Evolutionary conservation across 345 rosid genomes (phyloP), one percentile per base, ranked within the genome.

Genomic region (Mercurialis annua): DNA sequence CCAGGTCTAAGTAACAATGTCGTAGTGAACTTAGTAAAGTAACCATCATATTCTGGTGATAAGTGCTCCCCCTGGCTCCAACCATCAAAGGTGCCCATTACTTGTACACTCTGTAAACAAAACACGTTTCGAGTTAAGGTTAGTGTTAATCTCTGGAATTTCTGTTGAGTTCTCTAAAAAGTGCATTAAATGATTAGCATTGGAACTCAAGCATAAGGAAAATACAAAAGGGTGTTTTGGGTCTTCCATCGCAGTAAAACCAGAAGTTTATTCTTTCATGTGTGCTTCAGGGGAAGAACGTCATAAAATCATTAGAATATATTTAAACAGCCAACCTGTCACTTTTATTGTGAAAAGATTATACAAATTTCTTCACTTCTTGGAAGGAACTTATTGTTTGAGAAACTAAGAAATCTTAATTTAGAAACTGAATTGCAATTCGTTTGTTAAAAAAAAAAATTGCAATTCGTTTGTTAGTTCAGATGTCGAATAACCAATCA

Each of bases 51-150:
- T 69, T 87, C 96, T 8, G 97, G 92, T 0, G 97, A 90, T 62
- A 90, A 75, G 76, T 87, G 82, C 75, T 87, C 94, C 29, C 87
- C 85, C 75, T 82, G 96, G 75, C 94, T 90, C 97, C 96, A 90
- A 38, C 96, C 96, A 27, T 88, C 96, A 31, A 88, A 93, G 29
- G 84, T 75, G 60, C 98, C 98, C 98, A 87, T 88, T 59, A 88
- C 96, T 85, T 93, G 96, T 48, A 93, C 96, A 64, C 87, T 82
- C 96, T 89, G 72, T 52, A 20, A 47, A 21, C 20, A 17, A 21
- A 33, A 1, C 24, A 4, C 31, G 18, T 52, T 62, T 42, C 26
- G 68, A 29, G 18, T 40, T 18, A 59, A 55, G 33, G 24, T 44
- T 2, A 55, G 50, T 40, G 10, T 21, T 47, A 24, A 50, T 12